phyloP scores from a whole-genome alignment of 257 asterid genomes.

The Ligustrum vulgare region DNA sequence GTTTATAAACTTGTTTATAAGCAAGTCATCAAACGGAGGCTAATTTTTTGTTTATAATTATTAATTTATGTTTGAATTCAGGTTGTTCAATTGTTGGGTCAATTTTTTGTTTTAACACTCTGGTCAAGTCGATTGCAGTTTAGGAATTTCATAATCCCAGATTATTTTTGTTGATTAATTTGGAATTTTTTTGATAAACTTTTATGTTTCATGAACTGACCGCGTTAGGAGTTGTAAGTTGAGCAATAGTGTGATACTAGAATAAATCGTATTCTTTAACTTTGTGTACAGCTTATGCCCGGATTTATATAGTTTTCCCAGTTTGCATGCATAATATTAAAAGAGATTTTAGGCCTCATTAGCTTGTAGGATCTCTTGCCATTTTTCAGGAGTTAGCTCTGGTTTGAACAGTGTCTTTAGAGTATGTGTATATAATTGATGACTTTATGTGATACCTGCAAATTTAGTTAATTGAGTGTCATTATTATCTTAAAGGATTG shows the following conservation, averaged over 20 bases:
- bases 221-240: neutral
- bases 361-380: neutral
- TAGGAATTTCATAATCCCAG: neutral
- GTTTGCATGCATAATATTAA: neutral
- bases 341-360: neutral
- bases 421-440: neutral
- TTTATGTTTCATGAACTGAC: neutral
- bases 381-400: neutral
- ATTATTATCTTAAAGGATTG: neutral
- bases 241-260: neutral
- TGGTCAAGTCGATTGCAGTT: neutral
- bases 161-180: neutral
- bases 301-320: neutral
- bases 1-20: too few relatives aligned
- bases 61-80: neutral
- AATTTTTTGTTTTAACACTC: neutral
- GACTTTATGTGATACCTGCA: neutral
- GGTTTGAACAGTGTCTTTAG: neutral
- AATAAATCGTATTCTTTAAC: neutral
- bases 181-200: neutral
- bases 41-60: neutral
- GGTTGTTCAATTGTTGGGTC: neutral
- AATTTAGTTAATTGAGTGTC: neutral
- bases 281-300: neutral
- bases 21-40: too few relatives aligned